Conservation (phyloP, 352 stramenopile genomes). For the Phytophthora crassamura region DNA sequence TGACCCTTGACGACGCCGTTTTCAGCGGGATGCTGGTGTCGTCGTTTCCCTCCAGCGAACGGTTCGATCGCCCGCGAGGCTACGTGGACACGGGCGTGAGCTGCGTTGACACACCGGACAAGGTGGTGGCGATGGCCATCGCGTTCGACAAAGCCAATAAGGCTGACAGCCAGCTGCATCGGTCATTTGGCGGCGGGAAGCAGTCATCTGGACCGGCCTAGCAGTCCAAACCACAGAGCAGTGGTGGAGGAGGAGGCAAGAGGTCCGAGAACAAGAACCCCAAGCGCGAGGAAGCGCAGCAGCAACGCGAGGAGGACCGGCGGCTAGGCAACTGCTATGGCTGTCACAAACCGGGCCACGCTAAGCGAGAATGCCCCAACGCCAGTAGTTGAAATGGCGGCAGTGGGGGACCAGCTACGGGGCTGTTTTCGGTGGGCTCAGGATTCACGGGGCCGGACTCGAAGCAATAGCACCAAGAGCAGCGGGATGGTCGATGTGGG, state of each 20-base stretch:
- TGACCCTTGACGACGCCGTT: slow-evolving; percentile 11
- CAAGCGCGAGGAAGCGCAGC: slow-evolving; percentile 6
- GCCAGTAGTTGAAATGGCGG: background rate
- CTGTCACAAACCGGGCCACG: slow-evolving; percentile 5
- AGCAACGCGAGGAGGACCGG: background rate
- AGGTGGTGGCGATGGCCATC: slow-evolving; percentile 20
- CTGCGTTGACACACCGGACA: slow-evolving; percentile 13
- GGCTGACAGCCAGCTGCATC: background rate
- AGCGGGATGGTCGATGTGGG: no score
- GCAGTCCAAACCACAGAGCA: background rate
- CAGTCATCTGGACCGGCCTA: background rate
- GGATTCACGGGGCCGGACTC: background rate
- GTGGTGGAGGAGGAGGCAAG: background rate
- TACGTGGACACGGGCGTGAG: slow-evolving; percentile 4
- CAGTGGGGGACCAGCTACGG: background rate
- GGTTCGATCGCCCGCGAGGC: slow-evolving; percentile 12
- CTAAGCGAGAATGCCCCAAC: background rate
- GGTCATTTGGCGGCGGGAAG: slow-evolving; percentile 4
- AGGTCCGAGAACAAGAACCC: background rate
- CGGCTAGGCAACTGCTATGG: background rate
- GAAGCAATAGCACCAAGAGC: background rate
- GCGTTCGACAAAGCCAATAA: slow-evolving; percentile 19
- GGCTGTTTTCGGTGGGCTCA: background rate
- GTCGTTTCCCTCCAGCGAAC: slow-evolving; percentile 6
- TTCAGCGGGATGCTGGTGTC: slow-evolving; percentile 6